Conservation (phyloP, 73 alveolate species). For the Breviolum minutum region DNA sequence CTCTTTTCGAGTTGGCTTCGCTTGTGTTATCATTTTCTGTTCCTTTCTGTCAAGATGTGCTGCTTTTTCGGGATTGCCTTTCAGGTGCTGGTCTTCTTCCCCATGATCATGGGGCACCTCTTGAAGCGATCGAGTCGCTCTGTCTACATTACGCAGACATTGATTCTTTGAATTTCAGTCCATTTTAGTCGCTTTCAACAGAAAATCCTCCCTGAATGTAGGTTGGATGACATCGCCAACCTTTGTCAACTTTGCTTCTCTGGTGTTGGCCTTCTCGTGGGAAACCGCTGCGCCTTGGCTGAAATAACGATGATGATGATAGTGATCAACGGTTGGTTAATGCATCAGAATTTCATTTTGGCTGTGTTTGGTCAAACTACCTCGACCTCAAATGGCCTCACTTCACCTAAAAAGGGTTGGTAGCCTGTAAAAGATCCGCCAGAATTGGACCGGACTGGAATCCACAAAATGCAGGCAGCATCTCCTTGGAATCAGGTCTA, state of each 20-base stretch:
- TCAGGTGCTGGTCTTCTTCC: constrained; percentile 71
- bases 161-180: too few relatives aligned
- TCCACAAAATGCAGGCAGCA: neutral
- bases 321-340: too few relatives aligned
- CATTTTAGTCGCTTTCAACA: too few relatives aligned
- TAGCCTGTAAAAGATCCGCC: neutral
- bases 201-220: neutral
- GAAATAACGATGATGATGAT: too few relatives aligned
- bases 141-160: neutral
- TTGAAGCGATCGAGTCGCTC: neutral
- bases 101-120: constrained; percentile 22
- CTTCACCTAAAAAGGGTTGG: neutral
- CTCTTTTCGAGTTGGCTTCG: too few relatives aligned
- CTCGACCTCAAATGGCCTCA: too few relatives aligned
- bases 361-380: too few relatives aligned
- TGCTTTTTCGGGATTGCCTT: too few relatives aligned
- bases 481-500: constrained; percentile 3
- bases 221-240: constrained; percentile 39
- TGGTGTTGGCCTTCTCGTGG: constrained; percentile 77
- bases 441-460: neutral
- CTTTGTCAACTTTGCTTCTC: constrained; percentile 56
- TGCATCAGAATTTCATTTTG: too few relatives aligned
- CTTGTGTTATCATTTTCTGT: too few relatives aligned
- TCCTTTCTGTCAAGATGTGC: neutral
- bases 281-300: constrained; percentile 32